Base-by-base conservation (phyloP, 352 stramenopile genomes). In the Globisporangium barbulae region DNA sequence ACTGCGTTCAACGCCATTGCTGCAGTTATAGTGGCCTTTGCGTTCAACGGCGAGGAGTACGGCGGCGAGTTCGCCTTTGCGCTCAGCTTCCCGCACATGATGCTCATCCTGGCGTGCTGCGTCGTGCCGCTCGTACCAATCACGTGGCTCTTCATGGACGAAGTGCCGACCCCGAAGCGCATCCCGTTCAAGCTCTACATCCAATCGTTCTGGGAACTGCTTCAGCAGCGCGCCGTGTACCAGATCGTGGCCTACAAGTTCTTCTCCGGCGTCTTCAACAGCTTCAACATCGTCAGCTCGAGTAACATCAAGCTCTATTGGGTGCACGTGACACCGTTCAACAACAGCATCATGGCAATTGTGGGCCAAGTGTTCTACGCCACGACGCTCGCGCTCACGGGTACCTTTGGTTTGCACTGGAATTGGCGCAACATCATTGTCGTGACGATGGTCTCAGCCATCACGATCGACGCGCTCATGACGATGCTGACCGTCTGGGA, bases 181-280 rank as follows among this genome's bases (percentile, higher is more conserved):
- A 44, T 57, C 17, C 65, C 66, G 33, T 52, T 59, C 30, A 52
- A 74, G 3, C 4, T 67, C 5, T 89, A 86, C 63, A 75, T 82
- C 25, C 19, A 47, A 39, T 41, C 53, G 5, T 84, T 89, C 61
- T 91, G 82, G 80, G 56, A 70, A 1, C 41, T 88, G 5, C 62
- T 91, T 3, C 76, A 89, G 54, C 78, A 85, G 35, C 76, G 81
- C 41, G 79, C 78, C 19, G 72, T 91, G 31, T 88, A 81, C 42
- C 78, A 89, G 69, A 70, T 89, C 5, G 71, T 67, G 7, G 70
- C 71, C 10, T 91, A 90, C 69, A 82, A 85, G 45, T 89, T 89
- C 63, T 84, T 88, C 65, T 82, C 75, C 1, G 73, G 67, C 0
- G 68, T 88, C 8, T 88, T 88, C 61, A 77, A 85, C 63, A 84